phyloP scores from a whole-genome alignment of 805 yeast species.

The Brettanomyces anomalus region DNA sequence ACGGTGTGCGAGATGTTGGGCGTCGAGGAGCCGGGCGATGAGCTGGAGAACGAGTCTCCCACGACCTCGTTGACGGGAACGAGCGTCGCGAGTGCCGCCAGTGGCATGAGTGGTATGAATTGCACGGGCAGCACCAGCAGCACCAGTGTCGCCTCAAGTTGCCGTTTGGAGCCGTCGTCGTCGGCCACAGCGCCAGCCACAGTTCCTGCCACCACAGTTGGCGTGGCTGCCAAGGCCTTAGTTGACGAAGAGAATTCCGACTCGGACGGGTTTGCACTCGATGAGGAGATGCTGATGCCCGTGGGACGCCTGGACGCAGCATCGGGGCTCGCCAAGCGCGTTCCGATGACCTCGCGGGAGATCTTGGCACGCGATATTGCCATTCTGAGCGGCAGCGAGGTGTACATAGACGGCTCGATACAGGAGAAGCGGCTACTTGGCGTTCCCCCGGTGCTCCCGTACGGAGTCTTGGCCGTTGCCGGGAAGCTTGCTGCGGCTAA shows the following conservation, averaged over 20 bases:
- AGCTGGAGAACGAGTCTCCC: slow-evolving; percentile 1
- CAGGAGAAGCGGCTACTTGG: neutral
- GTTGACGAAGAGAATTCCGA: slow-evolving; percentile 8
- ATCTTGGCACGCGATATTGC: neutral
- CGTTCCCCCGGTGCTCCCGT: neutral
- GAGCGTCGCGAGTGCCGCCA: no score
- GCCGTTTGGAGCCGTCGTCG: no score
- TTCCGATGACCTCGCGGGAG: neutral
- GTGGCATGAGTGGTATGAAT: no score
- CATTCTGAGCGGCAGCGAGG: neutral
- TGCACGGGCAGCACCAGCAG: no score
- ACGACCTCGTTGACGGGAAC: no score
- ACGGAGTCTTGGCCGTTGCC: neutral
- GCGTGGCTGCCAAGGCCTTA: neutral
- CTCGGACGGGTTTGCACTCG: slow-evolving; percentile 13
- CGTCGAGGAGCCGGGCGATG: neutral
- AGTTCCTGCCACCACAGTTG: no score
- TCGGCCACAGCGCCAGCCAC: no score
- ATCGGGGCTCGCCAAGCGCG: neutral
- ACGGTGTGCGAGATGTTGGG: slow-evolving; percentile 1
- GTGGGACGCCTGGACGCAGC: slow-evolving; percentile 6
- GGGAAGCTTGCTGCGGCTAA: neutral
- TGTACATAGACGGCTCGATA: neutral
- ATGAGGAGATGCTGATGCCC: slow-evolving; percentile 14
- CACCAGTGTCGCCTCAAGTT: no score